phyloP scores from a whole-genome alignment of 345 rosid genomes.

The Corchorus olitorius region DNA sequence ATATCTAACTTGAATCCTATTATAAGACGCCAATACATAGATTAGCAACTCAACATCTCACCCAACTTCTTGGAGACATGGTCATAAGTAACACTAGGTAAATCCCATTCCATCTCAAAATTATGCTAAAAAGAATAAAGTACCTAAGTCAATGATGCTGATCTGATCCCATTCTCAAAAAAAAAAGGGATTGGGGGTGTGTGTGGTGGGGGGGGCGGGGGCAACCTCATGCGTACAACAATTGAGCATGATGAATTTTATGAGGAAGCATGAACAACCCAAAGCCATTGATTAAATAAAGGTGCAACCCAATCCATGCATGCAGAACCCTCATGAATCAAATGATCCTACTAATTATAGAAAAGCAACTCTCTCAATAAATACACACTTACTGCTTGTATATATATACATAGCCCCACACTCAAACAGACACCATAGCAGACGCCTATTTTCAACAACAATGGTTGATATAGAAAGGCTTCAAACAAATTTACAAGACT shows the following conservation, averaged over 20 bases:
- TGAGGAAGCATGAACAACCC: not conserved
- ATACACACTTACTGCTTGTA: not conserved
- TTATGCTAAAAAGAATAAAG: not conserved
- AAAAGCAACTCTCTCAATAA: not conserved
- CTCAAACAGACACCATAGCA: not conserved
- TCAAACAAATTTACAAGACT: not conserved
- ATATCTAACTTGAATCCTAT: conserved; percentile 5
- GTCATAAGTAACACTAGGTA: not conserved
- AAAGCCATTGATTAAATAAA: not conserved
- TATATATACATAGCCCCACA: not conserved
- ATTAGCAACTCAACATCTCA: not conserved
- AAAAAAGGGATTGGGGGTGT: too few relatives aligned
- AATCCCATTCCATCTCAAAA: conserved; percentile 6
- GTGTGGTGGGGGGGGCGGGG: not conserved
- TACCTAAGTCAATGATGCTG: not conserved
- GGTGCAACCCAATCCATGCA: not conserved
- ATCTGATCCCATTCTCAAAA: not conserved
- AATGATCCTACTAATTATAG: not conserved
- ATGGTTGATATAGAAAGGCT: not conserved
- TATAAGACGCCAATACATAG: not conserved
- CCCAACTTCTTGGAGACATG: not conserved
- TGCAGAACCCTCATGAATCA: not conserved
- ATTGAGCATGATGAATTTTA: not conserved
- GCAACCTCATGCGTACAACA: not conserved
- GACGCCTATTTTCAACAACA: not conserved